phyloP scores from a whole-genome alignment of 129 eudicot genomes.

The Scalesia atractyloides region DNA sequence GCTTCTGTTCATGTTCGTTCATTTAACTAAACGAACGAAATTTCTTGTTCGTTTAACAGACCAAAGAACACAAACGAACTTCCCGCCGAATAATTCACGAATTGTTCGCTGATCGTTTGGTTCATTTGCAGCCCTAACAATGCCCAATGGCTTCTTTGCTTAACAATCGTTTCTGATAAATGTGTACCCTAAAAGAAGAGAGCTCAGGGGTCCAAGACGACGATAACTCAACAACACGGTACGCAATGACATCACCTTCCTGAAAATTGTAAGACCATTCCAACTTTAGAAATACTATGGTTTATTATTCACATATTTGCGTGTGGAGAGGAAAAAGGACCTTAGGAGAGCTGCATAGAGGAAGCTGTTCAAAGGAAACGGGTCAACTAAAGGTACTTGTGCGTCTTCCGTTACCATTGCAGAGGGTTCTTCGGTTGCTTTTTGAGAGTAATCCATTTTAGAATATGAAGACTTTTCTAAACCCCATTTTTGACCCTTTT shows the following conservation, averaged over 20 bases:
- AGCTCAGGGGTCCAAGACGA: conserved; percentile 93
- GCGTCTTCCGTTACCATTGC: conserved; percentile 25
- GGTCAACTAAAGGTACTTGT: conserved; percentile 32
- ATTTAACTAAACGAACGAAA: too few relatives aligned
- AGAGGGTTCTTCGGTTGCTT: conserved; percentile 29
- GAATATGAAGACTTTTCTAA: conserved; percentile 45
- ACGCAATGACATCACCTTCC: conserved; percentile 89
- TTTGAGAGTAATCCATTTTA: conserved; percentile 37
- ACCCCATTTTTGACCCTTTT: conserved; percentile 93
- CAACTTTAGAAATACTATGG: not conserved
- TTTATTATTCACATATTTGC: not conserved
- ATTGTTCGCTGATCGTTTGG: too few relatives aligned
- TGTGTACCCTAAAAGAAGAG: conserved; percentile 68
- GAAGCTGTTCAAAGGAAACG: conserved; percentile 74
- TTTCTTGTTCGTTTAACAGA: too few relatives aligned
- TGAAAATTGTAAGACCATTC: conserved; percentile 31
- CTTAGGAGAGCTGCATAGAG: conserved; percentile 61
- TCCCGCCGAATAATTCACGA: too few relatives aligned
- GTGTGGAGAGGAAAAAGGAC: conserved; percentile 37
- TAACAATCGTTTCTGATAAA: not conserved
- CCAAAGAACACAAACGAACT: too few relatives aligned
- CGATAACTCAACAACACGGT: conserved; percentile 83
- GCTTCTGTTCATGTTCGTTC: too few relatives aligned
- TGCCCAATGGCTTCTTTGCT: not conserved
- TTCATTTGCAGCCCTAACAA: not conserved